phyloP scores from a whole-genome alignment of 139 green algal species.

The Coelastrella sp. region DNA sequence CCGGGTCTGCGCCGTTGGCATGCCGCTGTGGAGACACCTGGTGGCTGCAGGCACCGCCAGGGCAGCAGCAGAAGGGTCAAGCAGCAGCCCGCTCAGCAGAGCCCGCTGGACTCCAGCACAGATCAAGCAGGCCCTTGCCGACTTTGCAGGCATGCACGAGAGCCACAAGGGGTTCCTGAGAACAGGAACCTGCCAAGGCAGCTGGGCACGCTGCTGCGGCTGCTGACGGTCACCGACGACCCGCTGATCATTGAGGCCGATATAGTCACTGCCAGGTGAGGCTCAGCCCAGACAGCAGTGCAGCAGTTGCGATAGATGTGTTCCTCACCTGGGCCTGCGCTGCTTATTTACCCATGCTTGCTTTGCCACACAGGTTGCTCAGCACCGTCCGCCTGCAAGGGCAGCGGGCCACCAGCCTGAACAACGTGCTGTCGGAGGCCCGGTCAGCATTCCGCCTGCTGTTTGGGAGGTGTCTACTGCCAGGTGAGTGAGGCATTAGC shows the following conservation, averaged over 20 bases:
- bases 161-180: neutral
- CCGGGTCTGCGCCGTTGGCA: neutral
- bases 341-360: neutral
- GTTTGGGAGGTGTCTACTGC: neutral
- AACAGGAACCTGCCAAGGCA: neutral
- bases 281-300: neutral
- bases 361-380: neutral
- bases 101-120: neutral
- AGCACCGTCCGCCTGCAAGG: neutral
- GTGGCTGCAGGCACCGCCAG: neutral
- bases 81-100: conserved; percentile 10
- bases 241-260: neutral
- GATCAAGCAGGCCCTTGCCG: neutral
- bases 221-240: neutral
- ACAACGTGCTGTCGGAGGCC: neutral
- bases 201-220: neutral
- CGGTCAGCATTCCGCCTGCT: neutral
- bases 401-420: conserved; percentile 2
- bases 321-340: neutral
- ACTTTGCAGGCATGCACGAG: neutral
- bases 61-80: neutral
- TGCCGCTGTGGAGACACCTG: neutral
- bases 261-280: conserved; percentile 2
- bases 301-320: neutral
- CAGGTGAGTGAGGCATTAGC: no score